Percentiles rank a stretch among this genome's conserved stretches.
These are phyloP conservation scores for Aspergillus biplanus DNA, from an alignment of 495 filamentous ascomycete genomes.

Conservation along the genomic window DNA sequence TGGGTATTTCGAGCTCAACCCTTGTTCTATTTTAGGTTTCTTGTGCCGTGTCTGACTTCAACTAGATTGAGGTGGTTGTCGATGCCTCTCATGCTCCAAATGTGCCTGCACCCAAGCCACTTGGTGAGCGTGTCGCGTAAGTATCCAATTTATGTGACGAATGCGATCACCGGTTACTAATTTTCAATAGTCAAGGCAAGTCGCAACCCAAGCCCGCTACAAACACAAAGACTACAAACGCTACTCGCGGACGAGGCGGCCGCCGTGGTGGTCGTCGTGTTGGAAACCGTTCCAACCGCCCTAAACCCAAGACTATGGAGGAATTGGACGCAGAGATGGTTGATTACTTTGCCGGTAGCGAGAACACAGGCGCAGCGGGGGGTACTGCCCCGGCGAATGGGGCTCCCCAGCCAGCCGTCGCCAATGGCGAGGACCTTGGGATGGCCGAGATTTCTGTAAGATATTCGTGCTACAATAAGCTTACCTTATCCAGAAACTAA, in stretches of 20 bases:
- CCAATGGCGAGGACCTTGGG: conserved; percentile 48
- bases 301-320: conserved; percentile 85
- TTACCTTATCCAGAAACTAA: conserved; percentile 1
- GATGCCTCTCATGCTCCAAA: conserved; percentile 71
- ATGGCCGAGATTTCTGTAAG: conserved; percentile 60
- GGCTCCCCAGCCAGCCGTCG: conserved; percentile 34
- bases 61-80: conserved; percentile 83
- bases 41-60: conserved; percentile 4
- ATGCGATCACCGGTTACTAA: conserved; percentile 18
- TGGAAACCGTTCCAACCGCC: conserved; percentile 58
- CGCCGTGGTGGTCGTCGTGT: conserved; percentile 52
- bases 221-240: conserved; percentile 60
- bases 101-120: conserved; percentile 67
- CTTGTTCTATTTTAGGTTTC: background rate
- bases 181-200: conserved; percentile 61
- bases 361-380: conserved; percentile 42
- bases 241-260: conserved; percentile 51
- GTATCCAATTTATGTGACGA: conserved; percentile 25
- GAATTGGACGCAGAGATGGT: conserved; percentile 94
- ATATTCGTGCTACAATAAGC: background rate
- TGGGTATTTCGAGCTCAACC: conserved; percentile 36
- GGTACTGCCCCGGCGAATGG: conserved; percentile 49
- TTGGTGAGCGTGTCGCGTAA: conserved; percentile 86
- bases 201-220: conserved; percentile 82
- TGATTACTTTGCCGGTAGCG: conserved; percentile 72